Percentiles rank a stretch among this genome's conserved stretches.
These are phyloP conservation scores for Podosphaera fusca DNA, from an alignment of 2,329 filamentous ascomycete species.

Conservation along the genomic window DNA sequence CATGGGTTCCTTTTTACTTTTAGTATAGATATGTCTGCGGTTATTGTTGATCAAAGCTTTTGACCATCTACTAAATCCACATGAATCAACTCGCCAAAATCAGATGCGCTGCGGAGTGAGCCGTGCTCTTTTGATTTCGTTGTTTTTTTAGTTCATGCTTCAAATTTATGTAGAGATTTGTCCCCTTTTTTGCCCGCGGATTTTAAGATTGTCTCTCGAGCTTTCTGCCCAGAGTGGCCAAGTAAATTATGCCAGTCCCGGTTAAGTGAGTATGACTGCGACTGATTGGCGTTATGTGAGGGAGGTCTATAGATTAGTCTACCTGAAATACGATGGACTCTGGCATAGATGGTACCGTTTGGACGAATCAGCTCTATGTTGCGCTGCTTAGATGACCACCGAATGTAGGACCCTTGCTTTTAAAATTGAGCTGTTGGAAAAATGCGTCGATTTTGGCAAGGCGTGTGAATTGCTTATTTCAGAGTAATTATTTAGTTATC, in stretches of 20 bases:
- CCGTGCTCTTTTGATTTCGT: not conserved
- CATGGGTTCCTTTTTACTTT: not conserved
- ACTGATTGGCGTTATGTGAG: not conserved
- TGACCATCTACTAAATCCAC: not conserved
- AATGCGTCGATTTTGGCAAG: not conserved
- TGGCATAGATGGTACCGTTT: not conserved
- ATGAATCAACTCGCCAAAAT: not conserved
- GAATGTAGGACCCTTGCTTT: not conserved
- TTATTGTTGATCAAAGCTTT: not conserved
- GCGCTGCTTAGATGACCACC: not conserved
- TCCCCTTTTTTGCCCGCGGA: not conserved
- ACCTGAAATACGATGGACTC: not conserved
- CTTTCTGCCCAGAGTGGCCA: not conserved
- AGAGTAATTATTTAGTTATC: not conserved
- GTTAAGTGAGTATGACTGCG: not conserved
- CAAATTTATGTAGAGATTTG: not conserved
- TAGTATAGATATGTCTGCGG: not conserved
- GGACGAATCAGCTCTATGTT: not conserved
- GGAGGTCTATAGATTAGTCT: not conserved
- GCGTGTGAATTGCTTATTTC: not conserved
- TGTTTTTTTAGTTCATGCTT: not conserved
- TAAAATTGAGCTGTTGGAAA: not conserved
- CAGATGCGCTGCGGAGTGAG: not conserved
- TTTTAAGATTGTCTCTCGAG: not conserved
- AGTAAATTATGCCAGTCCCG: not conserved